Evolutionary conservation across 169 alveolate genomes (phyloP).

Genomic region (Eimeria acervulina): DNA sequence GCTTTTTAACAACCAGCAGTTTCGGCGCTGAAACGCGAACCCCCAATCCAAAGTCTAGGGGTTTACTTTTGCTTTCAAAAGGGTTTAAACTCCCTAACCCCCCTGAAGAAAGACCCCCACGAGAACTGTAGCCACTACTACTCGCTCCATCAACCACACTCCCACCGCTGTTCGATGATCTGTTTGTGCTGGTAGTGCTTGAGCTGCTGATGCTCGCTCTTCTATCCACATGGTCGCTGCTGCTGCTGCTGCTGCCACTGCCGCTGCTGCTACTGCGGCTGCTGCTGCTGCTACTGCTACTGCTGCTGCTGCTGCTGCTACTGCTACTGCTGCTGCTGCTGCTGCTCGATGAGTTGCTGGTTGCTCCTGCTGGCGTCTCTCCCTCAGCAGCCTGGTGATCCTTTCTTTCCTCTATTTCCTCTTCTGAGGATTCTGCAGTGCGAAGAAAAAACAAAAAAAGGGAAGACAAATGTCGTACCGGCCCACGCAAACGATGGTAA

Average conservation of each 20-base stretch:
- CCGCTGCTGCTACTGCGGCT: neutral
- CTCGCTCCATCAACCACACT: neutral
- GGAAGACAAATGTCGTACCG: neutral
- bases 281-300: slow-evolving; percentile 32
- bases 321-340: slow-evolving; percentile 32
- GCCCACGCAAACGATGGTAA: neutral
- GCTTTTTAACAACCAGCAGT: slow-evolving; percentile 43
- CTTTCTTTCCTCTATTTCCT: neutral
- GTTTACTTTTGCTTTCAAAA: neutral
- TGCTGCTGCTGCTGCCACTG: slow-evolving; percentile 34
- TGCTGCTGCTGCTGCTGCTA: neutral
- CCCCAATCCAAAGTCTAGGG: slow-evolving; percentile 36
- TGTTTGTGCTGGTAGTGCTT: neutral
- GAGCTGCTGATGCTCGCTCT: slow-evolving; percentile 31
- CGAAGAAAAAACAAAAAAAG: neutral
- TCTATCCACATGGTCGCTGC: slow-evolving; percentile 16
- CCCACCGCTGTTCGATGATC: neutral
- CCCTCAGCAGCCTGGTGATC: slow-evolving; percentile 17
- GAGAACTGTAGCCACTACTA: neutral
- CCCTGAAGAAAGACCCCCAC: neutral
- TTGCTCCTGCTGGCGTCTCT: neutral
- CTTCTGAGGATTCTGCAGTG: slow-evolving; percentile 55
- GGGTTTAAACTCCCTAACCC: neutral
- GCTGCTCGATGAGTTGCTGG: neutral
- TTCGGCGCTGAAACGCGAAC: slow-evolving; percentile 48